phyloP scores from a whole-genome alignment of 1,139 yeast species.

The Yamadazyma trypodendri region DNA sequence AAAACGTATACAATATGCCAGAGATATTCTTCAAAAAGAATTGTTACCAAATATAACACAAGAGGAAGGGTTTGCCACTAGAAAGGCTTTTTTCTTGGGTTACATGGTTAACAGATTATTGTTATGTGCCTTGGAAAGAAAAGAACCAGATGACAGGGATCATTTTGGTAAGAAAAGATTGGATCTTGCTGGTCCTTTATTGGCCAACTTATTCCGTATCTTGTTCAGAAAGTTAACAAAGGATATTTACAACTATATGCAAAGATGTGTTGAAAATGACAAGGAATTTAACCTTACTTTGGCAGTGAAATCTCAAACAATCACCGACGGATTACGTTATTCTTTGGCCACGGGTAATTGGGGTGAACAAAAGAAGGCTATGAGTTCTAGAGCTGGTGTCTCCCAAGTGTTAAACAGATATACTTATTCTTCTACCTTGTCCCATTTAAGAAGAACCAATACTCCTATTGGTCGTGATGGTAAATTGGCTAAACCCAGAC shows the following conservation, averaged over 20 bases:
- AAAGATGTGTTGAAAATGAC: slow-evolving; percentile 96
- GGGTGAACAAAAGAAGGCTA: slow-evolving; percentile 99
- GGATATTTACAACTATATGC: slow-evolving; percentile 97
- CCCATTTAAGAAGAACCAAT: slow-evolving; percentile 97
- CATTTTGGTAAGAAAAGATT: slow-evolving; percentile 98
- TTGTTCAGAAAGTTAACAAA: slow-evolving; percentile 90
- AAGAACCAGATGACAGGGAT: slow-evolving; percentile 98
- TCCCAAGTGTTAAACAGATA: slow-evolving; percentile 97
- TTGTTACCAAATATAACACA: slow-evolving; percentile 96
- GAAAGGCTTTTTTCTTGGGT: slow-evolving; percentile 96
- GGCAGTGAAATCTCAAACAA: slow-evolving; percentile 95
- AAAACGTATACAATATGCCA: slow-evolving; percentile 97
- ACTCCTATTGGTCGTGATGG: slow-evolving; percentile 99
- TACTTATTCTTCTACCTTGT: slow-evolving; percentile 94
- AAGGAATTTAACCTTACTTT: slow-evolving; percentile 93
- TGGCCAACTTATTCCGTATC: slow-evolving; percentile 92
- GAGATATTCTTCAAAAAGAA: slow-evolving; percentile 94
- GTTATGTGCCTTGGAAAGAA: slow-evolving; percentile 93
- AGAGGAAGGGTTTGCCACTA: slow-evolving; percentile 93
- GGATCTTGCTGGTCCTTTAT: slow-evolving; percentile 96
- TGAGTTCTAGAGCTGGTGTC: slow-evolving; percentile 99
- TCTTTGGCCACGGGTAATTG: slow-evolving; percentile 99
- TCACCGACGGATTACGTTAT: slow-evolving; percentile 95
- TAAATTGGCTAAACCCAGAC: slow-evolving; percentile 97
- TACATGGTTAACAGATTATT: slow-evolving; percentile 95